Evolutionary conservation across 352 stramenopile genomes (phyloP).

Genomic region (Globisporangium radiosum): DNA sequence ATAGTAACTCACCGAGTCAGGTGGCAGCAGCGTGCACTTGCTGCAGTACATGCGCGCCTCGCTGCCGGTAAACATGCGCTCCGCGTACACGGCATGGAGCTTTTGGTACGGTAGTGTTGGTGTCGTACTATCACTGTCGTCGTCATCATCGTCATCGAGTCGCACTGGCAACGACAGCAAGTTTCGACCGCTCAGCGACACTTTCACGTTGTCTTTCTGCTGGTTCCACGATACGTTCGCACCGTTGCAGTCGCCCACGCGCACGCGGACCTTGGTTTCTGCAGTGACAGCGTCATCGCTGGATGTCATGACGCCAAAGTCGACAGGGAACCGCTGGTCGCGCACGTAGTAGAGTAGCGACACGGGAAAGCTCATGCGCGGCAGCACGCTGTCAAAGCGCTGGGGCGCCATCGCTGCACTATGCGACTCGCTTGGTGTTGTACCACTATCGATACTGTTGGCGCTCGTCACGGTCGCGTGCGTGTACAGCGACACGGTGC

Average conservation of each 20-base stretch:
- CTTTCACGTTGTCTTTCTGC: slow-evolving; percentile 50
- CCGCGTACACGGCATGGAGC: slow-evolving; percentile 57
- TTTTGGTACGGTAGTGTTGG: slow-evolving; percentile 11
- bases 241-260: slow-evolving; percentile 36
- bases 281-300: slow-evolving; percentile 13
- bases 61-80: slow-evolving; percentile 69
- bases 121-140: not conserved
- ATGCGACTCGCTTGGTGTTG: not conserved
- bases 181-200: slow-evolving; percentile 51
- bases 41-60: slow-evolving; percentile 73
- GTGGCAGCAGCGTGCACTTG: slow-evolving; percentile 72
- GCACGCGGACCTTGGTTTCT: slow-evolving; percentile 39
- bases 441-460: slow-evolving; percentile 2
- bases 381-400: slow-evolving; percentile 11
- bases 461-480: slow-evolving; percentile 13
- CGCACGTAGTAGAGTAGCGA: slow-evolving; percentile 75
- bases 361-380: slow-evolving; percentile 58
- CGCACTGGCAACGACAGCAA: slow-evolving; percentile 63
- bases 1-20: slow-evolving; percentile 49
- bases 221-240: slow-evolving; percentile 47
- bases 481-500: slow-evolving; percentile 57
- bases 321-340: slow-evolving; percentile 65
- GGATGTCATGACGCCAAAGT: slow-evolving; percentile 29
- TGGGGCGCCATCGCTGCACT: too few species aligned
- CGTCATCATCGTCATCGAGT: slow-evolving; percentile 19